Base-by-base conservation (phyloP, 306 rosid genomes). In the Dicorynia guianensis region DNA sequence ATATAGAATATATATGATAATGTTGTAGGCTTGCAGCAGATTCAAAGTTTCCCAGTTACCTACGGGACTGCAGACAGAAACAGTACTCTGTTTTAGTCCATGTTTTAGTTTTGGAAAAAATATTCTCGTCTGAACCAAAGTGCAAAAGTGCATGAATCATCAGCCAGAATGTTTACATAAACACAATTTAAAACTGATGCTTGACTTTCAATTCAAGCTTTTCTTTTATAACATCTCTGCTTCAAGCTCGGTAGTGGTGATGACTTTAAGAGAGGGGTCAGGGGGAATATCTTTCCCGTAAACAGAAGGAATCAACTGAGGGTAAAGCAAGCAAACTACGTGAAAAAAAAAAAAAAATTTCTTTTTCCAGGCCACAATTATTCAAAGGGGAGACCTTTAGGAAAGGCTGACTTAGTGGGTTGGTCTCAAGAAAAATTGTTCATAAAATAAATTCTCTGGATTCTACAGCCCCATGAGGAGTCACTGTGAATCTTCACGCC, bases 371-470 rank as follows among this genome's bases (percentile, higher is more conserved):
- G 44, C 61, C 33, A 58, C 54, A 47, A 43, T 64, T 71, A 53
- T 48, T 77, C 76, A 71, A 55, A 56, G 74, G 73, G 73, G 63
- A 64, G 69, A 43, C 20, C 83, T 81, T 82, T 80, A 35, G 46
- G 67, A 84, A 88, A 86, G 87, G 89, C 81, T 82, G 86, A 61
- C 63, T 57, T 39, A 63, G 66, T 67, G 63, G 76, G 64, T 61
- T 71, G 85, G 77, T 70, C 67, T 77, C 53, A 46, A 57, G 57
- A 59, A 11, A 17, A 30, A 61, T 42, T 4, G 30, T 25, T 25
- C 1, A 25, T 25, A 25, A 25, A 25, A 61, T 33, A 40, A 39
- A 34, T 49, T 46, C 12, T 39, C 8, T 13, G 5, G 17, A 36
- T 50, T 3, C 60, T 34, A 72, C 66, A 57, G 19, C 38, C 56